Evolutionary conservation across 495 filamentous ascomycete species (phyloP), one percentile per base, ranked within the genome.

Genomic region (Antarctomyces pellizariae): DNA sequence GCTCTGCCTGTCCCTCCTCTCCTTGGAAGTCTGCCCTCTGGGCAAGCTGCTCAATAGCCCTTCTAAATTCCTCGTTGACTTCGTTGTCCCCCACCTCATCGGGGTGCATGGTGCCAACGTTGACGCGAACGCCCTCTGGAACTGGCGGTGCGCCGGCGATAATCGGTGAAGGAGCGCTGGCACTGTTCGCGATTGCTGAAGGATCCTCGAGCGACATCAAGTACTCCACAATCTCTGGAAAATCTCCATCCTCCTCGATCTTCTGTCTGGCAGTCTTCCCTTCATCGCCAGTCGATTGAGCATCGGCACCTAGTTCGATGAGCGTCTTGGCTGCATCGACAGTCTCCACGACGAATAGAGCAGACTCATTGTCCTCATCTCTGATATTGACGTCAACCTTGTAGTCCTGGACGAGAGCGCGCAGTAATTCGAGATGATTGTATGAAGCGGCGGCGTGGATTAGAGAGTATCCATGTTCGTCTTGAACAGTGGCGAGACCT

Each of bases 371-470:
- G 44, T 95, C 86, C 43, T 83, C 71, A 39, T 93, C 86, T 28
- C 58, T 57, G 22, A 93, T 49, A 41, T 93, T 73, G 16, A 75
- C 65, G 32, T 79, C 51, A 6, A 78, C 78, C 13, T 71, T 50
- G 48, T 76, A 82, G 8, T 75, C 75, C 17, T 58, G 53, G n/a
- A 89, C 61, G 1, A 97, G 64, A 1, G 66, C 49, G 22, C 71
- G 71, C 5, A 93, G 65, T 14, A 95, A 71, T 28, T 71, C 64
- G 17, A 71, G 49, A 36, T 92, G 79, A 41, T 68, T 71, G 57
- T 97, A 97, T 34, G 83, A 93, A 16, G 73, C 65, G 4, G 84
- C 76, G 13, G 86, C 89, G 47, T 97, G 86, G 12, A 95, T 52
- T 12, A 93, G 62, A 9, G 83, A 89, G 53, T 97, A 92, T 33